phyloP scores from a whole-genome alignment of 257 asterid species.

The Galeopsis tetrahit region DNA sequence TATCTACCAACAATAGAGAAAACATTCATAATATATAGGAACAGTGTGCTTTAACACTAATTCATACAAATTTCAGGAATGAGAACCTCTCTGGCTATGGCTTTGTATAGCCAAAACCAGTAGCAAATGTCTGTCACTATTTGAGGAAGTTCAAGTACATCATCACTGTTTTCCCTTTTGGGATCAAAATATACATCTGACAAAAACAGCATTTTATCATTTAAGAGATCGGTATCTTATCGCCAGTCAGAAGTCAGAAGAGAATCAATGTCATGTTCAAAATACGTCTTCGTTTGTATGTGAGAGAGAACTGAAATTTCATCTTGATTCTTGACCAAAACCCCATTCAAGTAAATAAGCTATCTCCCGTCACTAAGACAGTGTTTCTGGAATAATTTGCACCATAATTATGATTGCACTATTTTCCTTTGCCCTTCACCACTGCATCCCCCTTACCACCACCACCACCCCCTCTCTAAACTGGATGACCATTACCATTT shows the following conservation, averaged over 20 bases:
- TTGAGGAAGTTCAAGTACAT: conserved; percentile 12
- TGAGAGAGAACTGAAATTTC: conserved; percentile 24
- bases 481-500: conserved; percentile 26
- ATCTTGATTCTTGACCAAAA: neutral
- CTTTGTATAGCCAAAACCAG: neutral
- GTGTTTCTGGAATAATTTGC: conserved; percentile 7
- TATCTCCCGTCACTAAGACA: conserved; percentile 14
- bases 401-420: conserved; percentile 6
- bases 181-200: neutral
- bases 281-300: conserved; percentile 19
- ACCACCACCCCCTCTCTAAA: neutral
- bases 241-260: neutral
- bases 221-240: conserved; percentile 19
- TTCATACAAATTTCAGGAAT: conserved; percentile 11
- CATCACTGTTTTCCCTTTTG: conserved; percentile 6
- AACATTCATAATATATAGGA: neutral
- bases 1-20: conserved; percentile 12
- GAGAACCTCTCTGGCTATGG: neutral
- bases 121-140: conserved; percentile 3
- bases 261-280: conserved; percentile 28
- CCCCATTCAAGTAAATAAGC: conserved; percentile 28
- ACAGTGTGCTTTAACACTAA: conserved; percentile 9
- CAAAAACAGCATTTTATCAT: conserved; percentile 22
- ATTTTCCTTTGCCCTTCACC: conserved; percentile 1
- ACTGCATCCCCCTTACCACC: neutral